Evolutionary conservation across 1,139 yeast genomes (phyloP), one percentile per base, ranked within the genome.

Genomic region (Zygosaccharomyces pseudobailii): DNA sequence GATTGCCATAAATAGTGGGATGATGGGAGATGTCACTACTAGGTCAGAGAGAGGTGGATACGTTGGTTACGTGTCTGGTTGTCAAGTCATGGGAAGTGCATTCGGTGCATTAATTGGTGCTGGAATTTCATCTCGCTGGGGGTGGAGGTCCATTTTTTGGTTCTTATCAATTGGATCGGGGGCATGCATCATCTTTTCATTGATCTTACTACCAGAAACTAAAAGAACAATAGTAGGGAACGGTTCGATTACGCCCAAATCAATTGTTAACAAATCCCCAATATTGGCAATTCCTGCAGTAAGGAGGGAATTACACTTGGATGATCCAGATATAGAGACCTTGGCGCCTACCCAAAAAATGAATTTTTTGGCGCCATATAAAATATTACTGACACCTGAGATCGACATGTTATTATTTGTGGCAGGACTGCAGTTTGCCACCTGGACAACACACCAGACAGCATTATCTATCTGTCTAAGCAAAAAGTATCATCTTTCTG

Each of bases 121-220:
- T 5, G 78, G 75, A 0, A 63, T 87, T 31, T 76, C 82, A 2
- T 67, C 77, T 2, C 65, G 74, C 17, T 78, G 84, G 71, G 75
- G 78, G 8, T 87, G 95, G 94, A 72, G 88, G 50, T 81, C 87
- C 0, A 80, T 86, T 21, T 87, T 87, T 59, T 82, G 87, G 79
- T 84, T 86, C 52, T 66, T 85, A 44, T 80, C 84, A 4, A 79
- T 84, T 21, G 76, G 82, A 4, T 74, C 82, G 17, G 80, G 81
- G 1, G 49, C 66, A 1, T 66, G 75, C 7, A 58, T 74, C 6
- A 21, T 48, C 17, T 31, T 71, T 1, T 71, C 72, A 1, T 59
- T 73, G 2, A 21, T 80, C 1, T 42, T 74, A 0, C 60, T 86
- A 8, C 95, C 95, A 0, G 95, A 87, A 58, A 87, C 95, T 0